Evolutionary conservation across 225 moss, liverwort and hornwort species (phyloP), one percentile per base, ranked within the genome.

Genomic region (Straminergon stramineum): DNA sequence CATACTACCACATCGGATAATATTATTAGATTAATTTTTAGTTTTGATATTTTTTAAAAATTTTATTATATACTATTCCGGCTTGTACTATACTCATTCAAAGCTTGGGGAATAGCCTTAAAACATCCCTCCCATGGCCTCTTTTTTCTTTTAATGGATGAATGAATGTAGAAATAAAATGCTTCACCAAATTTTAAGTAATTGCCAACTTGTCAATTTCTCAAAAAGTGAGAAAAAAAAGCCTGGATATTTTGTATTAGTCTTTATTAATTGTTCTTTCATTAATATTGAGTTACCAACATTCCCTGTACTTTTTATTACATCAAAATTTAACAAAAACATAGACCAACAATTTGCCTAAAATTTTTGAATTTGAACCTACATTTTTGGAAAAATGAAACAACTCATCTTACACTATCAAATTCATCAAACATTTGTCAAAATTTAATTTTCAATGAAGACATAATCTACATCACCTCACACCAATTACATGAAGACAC

Each of bases 131-230:
- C 48, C 48, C 10, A 48, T 48, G 48, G 9, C 48, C 48, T 48
- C 48, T 10, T 48, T 48, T 48, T 48, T 48, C 48, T 48, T 48
- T 10, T 48, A 48, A 48, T 48, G 9, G 21, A 34, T 34, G 21
- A 34, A 32, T 52, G 21, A 52, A 52, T 34, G 3, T 34, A 52
- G 34, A 52, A 19, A 7, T 76, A 8, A 4, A 52, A 2, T 34
- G 5, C 8, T 34, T 34, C 1, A 15, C 22, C 5, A 14, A 52
- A 52, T 53, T 32, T 21, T 7, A 75, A 20, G 32, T 51, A 7
- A 51, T 32, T 75, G 51, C 32, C 17, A 51, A 5, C 7, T 0
- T 0, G 0, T 21, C 2, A 52, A 2, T 20, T 52, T 75, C 0
- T 75, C 18, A 43, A 26, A 48, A 74, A 31, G 0, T 16, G 17